These are phyloP conservation scores for Helotiales sp. DNA, from an alignment of 2,329 filamentous ascomycete species.

Conservation along the genomic window DNA sequence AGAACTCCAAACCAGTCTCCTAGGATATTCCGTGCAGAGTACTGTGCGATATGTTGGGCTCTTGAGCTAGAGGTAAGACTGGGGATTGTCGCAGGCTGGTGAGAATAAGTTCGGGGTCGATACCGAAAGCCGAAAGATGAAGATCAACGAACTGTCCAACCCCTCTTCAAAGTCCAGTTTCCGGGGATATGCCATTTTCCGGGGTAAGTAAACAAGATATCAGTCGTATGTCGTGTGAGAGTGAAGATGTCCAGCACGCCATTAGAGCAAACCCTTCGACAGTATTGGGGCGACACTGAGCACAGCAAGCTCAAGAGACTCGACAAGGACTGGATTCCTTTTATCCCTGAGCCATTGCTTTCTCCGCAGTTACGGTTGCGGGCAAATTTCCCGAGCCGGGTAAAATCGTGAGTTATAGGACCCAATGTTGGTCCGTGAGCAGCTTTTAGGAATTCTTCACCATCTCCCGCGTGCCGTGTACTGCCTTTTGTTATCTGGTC, in stretches of 20 bases:
- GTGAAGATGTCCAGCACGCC: neutral
- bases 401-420: neutral
- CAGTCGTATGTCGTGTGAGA: neutral
- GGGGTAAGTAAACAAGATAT: neutral
- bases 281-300: too few relatives aligned
- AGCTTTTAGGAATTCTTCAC: neutral
- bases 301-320: neutral
- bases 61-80: neutral
- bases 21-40: too few relatives aligned
- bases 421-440: neutral
- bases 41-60: neutral
- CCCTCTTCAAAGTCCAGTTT: neutral
- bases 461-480: neutral
- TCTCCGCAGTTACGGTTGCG: neutral
- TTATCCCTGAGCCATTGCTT: neutral
- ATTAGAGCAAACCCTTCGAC: too few relatives aligned
- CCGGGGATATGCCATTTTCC: neutral
- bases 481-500: neutral
- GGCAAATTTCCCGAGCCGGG: neutral
- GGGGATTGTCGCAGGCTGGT: neutral
- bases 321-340: neutral
- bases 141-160: neutral
- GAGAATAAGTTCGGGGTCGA: neutral
- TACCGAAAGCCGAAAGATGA: neutral
- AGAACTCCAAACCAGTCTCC: neutral